These are phyloP conservation scores for Colletotrichum sp. DNA, from an alignment of 2,329 filamentous ascomycete genomes.

Conservation along the genomic window DNA sequence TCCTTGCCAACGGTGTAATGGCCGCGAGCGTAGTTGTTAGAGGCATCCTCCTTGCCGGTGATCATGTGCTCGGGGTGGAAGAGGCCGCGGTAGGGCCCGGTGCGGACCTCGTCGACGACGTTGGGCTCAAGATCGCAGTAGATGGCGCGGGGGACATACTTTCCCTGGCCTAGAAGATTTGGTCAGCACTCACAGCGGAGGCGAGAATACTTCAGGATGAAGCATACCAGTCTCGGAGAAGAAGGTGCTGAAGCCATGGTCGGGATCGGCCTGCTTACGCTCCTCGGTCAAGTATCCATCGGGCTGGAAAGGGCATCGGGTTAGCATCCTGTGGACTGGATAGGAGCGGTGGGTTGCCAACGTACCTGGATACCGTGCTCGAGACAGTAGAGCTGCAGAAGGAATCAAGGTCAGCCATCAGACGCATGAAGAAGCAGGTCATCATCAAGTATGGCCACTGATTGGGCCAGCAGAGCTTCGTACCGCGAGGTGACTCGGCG, in stretches of 20 bases:
- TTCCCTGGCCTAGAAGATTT: constrained; percentile 78
- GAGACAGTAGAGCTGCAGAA: constrained; percentile 92
- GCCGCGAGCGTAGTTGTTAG: constrained; percentile 99
- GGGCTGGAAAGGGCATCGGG: constrained; percentile 62
- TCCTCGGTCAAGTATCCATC: constrained; percentile 99
- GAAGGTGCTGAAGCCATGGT: constrained; percentile 99
- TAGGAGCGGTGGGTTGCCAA: constrained; percentile 24
- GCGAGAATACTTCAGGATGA: not conserved
- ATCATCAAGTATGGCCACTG: not conserved
- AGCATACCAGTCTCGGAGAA: constrained; percentile 96
- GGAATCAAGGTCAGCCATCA: not conserved
- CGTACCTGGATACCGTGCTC: constrained; percentile 99
- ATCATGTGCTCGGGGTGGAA: constrained; percentile 99
- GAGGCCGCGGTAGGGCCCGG: constrained; percentile 91
- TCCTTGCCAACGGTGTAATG: constrained; percentile 99
- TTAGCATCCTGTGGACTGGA: not conserved
- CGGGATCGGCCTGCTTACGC: constrained; percentile 90
- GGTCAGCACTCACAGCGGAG: not conserved
- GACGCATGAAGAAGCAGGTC: not conserved
- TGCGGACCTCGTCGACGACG: constrained; percentile 98
- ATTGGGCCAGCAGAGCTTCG: not conserved
- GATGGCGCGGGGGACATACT: constrained; percentile 98
- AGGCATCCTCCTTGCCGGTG: constrained; percentile 99
- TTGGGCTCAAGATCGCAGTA: constrained; percentile 99
- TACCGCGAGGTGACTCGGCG: not conserved